phyloP scores from a whole-genome alignment of 352 stramenopile species.

The Phytophthora sansomeana region DNA sequence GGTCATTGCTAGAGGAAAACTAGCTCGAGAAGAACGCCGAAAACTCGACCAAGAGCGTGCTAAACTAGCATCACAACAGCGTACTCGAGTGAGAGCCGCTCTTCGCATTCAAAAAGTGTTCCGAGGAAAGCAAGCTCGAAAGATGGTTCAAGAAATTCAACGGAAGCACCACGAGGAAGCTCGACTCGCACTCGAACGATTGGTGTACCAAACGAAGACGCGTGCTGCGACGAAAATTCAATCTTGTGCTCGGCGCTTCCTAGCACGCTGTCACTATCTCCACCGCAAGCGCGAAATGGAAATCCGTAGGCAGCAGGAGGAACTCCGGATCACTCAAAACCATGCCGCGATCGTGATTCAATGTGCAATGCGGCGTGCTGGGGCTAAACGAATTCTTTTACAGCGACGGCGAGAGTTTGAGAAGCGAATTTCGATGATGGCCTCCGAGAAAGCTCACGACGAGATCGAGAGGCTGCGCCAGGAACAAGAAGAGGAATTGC shows the following conservation, averaged over 20 bases:
- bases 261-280: slow-evolving; percentile 49
- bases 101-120: slow-evolving; percentile 72
- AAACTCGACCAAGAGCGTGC: slow-evolving; percentile 39
- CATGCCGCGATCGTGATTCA: slow-evolving; percentile 74
- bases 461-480: slow-evolving; percentile 79
- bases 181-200: slow-evolving; percentile 55
- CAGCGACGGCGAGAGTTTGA: slow-evolving; percentile 75
- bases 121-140: slow-evolving; percentile 62
- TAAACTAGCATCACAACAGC: slow-evolving; percentile 40
- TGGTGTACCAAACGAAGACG: slow-evolving; percentile 67
- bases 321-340: slow-evolving; percentile 43
- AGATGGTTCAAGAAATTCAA: slow-evolving; percentile 42
- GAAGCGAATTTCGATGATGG: slow-evolving; percentile 82
- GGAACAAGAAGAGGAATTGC: slow-evolving; percentile 79
- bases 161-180: slow-evolving; percentile 57
- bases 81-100: slow-evolving; percentile 47
- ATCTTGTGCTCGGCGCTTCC: slow-evolving; percentile 63
- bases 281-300: slow-evolving; percentile 42
- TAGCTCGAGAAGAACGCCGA: slow-evolving; percentile 49
- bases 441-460: slow-evolving; percentile 79
- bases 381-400: slow-evolving; percentile 49
- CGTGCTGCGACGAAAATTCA: slow-evolving; percentile 77
- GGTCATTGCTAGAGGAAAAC: slow-evolving; percentile 54
- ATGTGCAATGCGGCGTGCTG: slow-evolving; percentile 57
- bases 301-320: slow-evolving; percentile 31